phyloP scores from a whole-genome alignment of 352 stramenopile genomes.

The Globisporangium mamillatum region DNA sequence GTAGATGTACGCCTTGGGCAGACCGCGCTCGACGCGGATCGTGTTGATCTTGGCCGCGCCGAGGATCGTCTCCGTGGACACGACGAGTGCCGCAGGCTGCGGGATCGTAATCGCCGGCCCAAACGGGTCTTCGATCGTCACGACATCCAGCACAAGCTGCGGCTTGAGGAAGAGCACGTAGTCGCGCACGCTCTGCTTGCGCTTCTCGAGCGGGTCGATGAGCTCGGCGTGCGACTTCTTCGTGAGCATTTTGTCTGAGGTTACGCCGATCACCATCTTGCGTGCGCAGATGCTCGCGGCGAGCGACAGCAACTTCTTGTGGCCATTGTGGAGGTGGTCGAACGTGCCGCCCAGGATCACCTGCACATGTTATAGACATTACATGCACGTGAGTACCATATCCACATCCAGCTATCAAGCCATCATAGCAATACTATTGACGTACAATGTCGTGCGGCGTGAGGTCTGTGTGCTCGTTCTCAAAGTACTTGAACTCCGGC shows the following conservation, averaged over 20 bases:
- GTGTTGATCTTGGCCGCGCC: too few species aligned
- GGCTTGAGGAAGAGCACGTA: slow-evolving; percentile 75
- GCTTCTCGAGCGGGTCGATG: slow-evolving; percentile 56
- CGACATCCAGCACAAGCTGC: slow-evolving; percentile 56
- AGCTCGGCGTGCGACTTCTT: slow-evolving; percentile 75
- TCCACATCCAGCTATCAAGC: neutral
- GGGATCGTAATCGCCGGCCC: slow-evolving; percentile 79
- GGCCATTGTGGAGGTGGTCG: slow-evolving; percentile 89
- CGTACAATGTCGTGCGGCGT: slow-evolving; percentile 45
- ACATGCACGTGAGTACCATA: too few species aligned
- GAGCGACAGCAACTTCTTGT: slow-evolving; percentile 88
- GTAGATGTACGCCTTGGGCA: too few species aligned
- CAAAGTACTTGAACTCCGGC: slow-evolving; percentile 67
- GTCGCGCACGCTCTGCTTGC: slow-evolving; percentile 50
- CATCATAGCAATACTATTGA: neutral
- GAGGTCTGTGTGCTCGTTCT: slow-evolving; percentile 59
- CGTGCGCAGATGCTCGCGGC: slow-evolving; percentile 53
- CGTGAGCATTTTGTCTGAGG: slow-evolving; percentile 68
- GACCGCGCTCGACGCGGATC: too few species aligned
- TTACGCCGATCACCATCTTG: slow-evolving; percentile 76
- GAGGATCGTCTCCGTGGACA: slow-evolving; percentile 79
- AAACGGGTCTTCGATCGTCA: slow-evolving; percentile 83
- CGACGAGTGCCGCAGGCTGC: slow-evolving; percentile 69
- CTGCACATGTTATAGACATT: neutral
- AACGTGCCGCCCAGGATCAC: slow-evolving; percentile 86